Evolutionary conservation across 2,329 filamentous ascomycete species (phyloP).

Genomic region (Monascus ruber): DNA sequence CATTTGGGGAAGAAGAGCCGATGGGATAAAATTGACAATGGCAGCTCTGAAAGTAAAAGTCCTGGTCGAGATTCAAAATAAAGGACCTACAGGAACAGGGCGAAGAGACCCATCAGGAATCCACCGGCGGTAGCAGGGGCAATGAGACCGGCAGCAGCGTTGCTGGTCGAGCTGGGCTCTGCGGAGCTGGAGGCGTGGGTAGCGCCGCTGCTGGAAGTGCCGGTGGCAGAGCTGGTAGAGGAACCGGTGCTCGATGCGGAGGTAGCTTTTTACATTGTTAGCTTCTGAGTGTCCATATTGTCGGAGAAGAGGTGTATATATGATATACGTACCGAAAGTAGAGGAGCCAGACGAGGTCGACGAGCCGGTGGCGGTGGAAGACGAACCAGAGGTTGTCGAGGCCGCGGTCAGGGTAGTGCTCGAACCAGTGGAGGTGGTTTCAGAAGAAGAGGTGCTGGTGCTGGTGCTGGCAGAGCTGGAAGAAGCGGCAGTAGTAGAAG

Average conservation of each 20-base stretch:
- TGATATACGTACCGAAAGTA: slow-evolving; percentile 15
- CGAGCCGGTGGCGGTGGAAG: slow-evolving; percentile 3
- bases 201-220: no score
- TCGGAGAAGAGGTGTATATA: no score
- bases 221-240: slow-evolving; percentile 7
- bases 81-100: slow-evolving; percentile 12
- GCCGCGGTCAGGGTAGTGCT: slow-evolving; percentile 4
- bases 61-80: no score
- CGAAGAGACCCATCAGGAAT: slow-evolving; percentile 15
- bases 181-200: no score
- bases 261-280: slow-evolving; percentile 6
- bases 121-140: slow-evolving; percentile 18
- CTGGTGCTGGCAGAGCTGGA: slow-evolving; percentile 2
- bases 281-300: no score
- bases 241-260: slow-evolving; percentile 4
- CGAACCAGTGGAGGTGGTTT: slow-evolving; percentile 7
- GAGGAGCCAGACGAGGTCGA: slow-evolving; percentile 5
- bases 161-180: slow-evolving; percentile 2
- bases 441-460: slow-evolving; percentile 2
- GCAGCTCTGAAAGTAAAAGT: no score
- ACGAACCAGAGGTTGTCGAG: slow-evolving; percentile 4
- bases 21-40: no score
- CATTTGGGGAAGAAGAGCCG: no score
- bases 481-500: slow-evolving; percentile 7
- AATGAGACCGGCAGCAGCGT: slow-evolving; percentile 14